A percentile compares a stretch with the other conserved stretches of the same genome.
Conservation (phyloP, 495 filamentous ascomycete genomes). For the Neurospora intermedia region DNA sequence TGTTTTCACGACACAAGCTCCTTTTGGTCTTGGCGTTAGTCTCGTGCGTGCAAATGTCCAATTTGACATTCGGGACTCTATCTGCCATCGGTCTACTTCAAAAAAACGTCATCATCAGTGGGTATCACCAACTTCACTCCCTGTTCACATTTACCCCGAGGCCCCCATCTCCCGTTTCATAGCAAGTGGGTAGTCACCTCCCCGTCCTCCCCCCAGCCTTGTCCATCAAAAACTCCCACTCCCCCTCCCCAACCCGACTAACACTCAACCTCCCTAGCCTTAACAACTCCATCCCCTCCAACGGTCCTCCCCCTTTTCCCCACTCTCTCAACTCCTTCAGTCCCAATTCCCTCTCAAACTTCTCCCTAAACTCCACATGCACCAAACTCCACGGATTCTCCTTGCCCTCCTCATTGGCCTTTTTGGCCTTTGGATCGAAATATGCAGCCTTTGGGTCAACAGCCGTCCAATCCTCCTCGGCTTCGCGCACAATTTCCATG, state of each 20-base stretch:
- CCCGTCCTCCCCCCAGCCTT: conserved; percentile 32
- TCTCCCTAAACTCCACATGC: conserved; percentile 73
- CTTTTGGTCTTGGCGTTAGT: too few relatives aligned
- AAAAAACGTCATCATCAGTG: neutral
- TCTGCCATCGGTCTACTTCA: neutral
- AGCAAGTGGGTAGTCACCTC: neutral
- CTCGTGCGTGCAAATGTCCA: neutral
- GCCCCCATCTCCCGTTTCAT: too few relatives aligned
- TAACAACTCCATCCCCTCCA: conserved; percentile 77
- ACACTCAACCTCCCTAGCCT: conserved; percentile 76
- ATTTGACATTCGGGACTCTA: neutral
- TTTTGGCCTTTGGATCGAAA: conserved; percentile 60
- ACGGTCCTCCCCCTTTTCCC: conserved; percentile 41
- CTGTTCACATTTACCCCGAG: conserved; percentile 14
- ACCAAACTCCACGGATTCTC: conserved; percentile 67
- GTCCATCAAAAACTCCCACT: conserved; percentile 73
- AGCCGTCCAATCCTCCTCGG: conserved; percentile 69
- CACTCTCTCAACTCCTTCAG: conserved; percentile 63
- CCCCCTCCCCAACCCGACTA: conserved; percentile 54
- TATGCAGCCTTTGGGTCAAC: conserved; percentile 71
- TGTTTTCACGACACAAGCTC: neutral
- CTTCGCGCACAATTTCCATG: conserved; percentile 84
- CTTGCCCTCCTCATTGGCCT: conserved; percentile 41
- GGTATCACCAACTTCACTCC: neutral
- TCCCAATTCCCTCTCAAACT: conserved; percentile 61